Evolutionary conservation across 768 basidiomycete genomes (phyloP).

Genomic region (Boletus sensibilis): DNA sequence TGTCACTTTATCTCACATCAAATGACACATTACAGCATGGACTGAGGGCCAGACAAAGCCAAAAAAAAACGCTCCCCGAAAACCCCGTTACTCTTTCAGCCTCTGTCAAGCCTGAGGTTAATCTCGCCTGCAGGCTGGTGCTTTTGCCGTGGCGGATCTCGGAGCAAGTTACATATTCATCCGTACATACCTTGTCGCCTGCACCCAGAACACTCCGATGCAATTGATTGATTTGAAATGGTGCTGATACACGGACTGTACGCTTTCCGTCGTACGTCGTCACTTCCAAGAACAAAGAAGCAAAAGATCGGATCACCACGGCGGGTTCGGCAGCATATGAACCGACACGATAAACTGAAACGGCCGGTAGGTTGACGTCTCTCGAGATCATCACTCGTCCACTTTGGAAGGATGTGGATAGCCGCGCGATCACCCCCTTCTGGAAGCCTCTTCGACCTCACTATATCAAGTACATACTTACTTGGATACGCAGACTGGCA

Average conservation of each 20-base stretch:
- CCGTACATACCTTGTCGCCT: not conserved
- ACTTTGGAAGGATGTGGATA: constrained; percentile 25
- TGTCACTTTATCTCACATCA: constrained; percentile 23
- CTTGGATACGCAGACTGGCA: not conserved
- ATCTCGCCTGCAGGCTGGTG: constrained; percentile 17
- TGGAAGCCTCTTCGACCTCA: not conserved
- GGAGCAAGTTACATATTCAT: not conserved
- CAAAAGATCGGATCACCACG: constrained; percentile 8
- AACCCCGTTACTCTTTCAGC: constrained; percentile 14
- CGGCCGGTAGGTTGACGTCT: constrained; percentile 10
- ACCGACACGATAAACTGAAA: not conserved
- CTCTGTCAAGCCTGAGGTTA: constrained; percentile 26
- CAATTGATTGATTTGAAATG: not conserved
- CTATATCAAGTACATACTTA: not conserved
- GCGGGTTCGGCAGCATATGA: not conserved
- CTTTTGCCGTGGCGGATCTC: constrained; percentile 16
- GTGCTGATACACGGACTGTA: not conserved
- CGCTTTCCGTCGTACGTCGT: not conserved
- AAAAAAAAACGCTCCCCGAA: constrained; percentile 9
- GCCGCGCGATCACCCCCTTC: constrained; percentile 17
- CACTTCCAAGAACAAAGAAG: constrained; percentile 6
- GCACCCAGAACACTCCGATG: not conserved
- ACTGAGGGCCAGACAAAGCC: constrained; percentile 5
- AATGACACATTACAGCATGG: constrained; percentile 22
- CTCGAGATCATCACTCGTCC: constrained; percentile 11